Conservation (phyloP, 2,329 filamentous ascomycete species). For the Sordariomycetes sp. region DNA sequence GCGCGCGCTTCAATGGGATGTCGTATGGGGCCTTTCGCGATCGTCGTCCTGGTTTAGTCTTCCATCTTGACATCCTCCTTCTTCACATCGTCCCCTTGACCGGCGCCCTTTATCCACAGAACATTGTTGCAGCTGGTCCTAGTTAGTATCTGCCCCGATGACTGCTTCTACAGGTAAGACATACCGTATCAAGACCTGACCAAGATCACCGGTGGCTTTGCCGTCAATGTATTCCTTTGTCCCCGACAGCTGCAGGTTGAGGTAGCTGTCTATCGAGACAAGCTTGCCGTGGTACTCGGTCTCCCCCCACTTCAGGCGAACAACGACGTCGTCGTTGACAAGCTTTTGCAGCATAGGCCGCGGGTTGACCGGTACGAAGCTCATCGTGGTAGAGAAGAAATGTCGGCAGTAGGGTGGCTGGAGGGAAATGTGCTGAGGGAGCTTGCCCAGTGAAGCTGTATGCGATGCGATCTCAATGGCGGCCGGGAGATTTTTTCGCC, state of each 20-base stretch:
- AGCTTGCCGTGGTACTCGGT: conserved; percentile 94
- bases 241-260: conserved; percentile 91
- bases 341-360: conserved; percentile 92
- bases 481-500: too few relatives aligned
- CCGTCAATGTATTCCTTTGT: conserved; percentile 90
- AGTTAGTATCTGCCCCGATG: not conserved
- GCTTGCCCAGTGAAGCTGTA: too few relatives aligned
- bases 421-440: too few relatives aligned
- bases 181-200: conserved; percentile 85
- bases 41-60: not conserved
- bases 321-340: conserved; percentile 82
- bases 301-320: conserved; percentile 96
- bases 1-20: not conserved
- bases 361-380: conserved; percentile 89
- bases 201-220: conserved; percentile 74
- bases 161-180: not conserved
- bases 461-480: too few relatives aligned
- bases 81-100: conserved; percentile 1
- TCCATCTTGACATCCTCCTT: conserved; percentile 6
- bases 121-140: conserved; percentile 75
- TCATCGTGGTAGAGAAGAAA: conserved; percentile 18
- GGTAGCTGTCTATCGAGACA: conserved; percentile 93
- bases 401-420: too few relatives aligned
- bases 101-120: conserved; percentile 63
- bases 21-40: too few relatives aligned